Percentiles rank a stretch among this genome's conserved stretches.
These are phyloP conservation scores for Verticillium klebahnii DNA, from an alignment of 2,329 filamentous ascomycete genomes.

Conservation along the genomic window DNA sequence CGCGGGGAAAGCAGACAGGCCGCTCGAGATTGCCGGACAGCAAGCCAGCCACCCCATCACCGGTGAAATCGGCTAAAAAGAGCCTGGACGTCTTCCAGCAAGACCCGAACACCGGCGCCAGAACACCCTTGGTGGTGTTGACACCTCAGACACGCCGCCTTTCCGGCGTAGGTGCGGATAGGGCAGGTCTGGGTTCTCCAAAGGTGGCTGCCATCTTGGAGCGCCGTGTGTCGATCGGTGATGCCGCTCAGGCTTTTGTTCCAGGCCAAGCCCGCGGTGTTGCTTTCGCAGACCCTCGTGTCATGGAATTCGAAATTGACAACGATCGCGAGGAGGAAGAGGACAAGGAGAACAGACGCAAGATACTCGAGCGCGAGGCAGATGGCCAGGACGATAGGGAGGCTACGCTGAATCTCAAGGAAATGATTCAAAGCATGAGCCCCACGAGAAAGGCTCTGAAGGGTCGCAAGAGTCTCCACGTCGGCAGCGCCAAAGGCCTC, in stretches of 20 bases:
- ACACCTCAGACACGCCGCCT: slow-evolving; percentile 56
- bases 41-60: slow-evolving; percentile 26
- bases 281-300: slow-evolving; percentile 61
- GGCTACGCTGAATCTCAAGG: slow-evolving; percentile 62
- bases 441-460: slow-evolving; percentile 66
- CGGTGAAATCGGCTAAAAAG: slow-evolving; percentile 13
- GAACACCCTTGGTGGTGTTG: slow-evolving; percentile 60
- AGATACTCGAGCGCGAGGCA: slow-evolving; percentile 48
- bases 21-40: slow-evolving; percentile 11
- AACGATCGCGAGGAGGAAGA: slow-evolving; percentile 57
- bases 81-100: slow-evolving; percentile 43
- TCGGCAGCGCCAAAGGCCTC: slow-evolving; percentile 68
- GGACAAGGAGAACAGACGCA: slow-evolving; percentile 55
- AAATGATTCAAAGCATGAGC: slow-evolving; percentile 74
- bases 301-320: slow-evolving; percentile 60
- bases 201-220: slow-evolving; percentile 68
- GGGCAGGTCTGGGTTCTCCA: slow-evolving; percentile 69
- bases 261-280: slow-evolving; percentile 47
- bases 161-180: slow-evolving; percentile 66
- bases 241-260: slow-evolving; percentile 59
- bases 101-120: slow-evolving; percentile 46
- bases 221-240: slow-evolving; percentile 65
- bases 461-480: slow-evolving; percentile 70
- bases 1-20: slow-evolving; percentile 6
- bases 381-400: slow-evolving; percentile 53